Evolutionary conservation across 768 basidiomycete genomes (phyloP).

Genomic region (Lanmaoa pseudosensibilis): DNA sequence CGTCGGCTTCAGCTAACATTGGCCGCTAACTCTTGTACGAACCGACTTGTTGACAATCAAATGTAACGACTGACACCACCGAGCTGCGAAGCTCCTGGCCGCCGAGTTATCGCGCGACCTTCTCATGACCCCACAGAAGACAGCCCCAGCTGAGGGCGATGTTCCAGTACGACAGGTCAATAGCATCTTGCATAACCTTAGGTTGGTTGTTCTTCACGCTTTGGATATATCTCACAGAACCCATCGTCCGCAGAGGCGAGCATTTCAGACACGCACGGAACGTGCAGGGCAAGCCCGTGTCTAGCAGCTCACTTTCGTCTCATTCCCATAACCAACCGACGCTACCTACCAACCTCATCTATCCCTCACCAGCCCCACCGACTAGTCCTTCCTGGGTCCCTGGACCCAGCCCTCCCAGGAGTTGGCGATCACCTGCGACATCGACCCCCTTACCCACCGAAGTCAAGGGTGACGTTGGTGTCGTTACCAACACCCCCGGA

Average conservation of each 20-base stretch:
- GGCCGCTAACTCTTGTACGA: neutral
- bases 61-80: constrained; percentile 3
- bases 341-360: constrained; percentile 45
- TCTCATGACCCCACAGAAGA: constrained; percentile 15
- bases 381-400: constrained; percentile 31
- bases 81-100: neutral
- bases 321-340: constrained; percentile 43
- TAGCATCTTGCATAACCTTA: constrained; percentile 28
- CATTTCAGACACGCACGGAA: constrained; percentile 69
- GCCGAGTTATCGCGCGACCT: neutral
- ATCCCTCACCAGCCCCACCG: constrained; percentile 16
- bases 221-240: neutral
- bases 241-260: constrained; percentile 52
- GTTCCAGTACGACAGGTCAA: constrained; percentile 29
- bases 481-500: constrained; percentile 28
- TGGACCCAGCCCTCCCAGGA: constrained; percentile 56
- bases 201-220: constrained; percentile 17
- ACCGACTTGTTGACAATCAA: neutral
- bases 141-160: constrained; percentile 1
- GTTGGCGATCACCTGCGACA: constrained; percentile 46
- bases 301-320: constrained; percentile 18
- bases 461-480: constrained; percentile 4
- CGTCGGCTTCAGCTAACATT: neutral
- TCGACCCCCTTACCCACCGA: constrained; percentile 13
- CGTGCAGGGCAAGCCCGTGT: constrained; percentile 32